phyloP scores from a whole-genome alignment of 2,329 filamentous ascomycete species.

The Sporothrix humicola region DNA sequence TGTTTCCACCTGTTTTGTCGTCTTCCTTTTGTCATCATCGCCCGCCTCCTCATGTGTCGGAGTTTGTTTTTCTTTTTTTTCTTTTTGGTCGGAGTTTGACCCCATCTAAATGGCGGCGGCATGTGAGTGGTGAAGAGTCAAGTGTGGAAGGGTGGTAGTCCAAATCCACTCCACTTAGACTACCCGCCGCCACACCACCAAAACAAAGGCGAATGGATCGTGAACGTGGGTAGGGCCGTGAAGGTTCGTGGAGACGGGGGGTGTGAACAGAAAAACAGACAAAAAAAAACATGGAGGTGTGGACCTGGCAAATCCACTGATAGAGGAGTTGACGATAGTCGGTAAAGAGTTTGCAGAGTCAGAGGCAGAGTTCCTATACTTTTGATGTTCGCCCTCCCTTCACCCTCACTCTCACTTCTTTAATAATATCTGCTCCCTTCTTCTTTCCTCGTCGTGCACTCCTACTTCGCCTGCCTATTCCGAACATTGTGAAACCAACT shows the following conservation, averaged over 20 bases:
- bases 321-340: background rate
- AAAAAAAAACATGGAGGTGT: constrained; percentile 6
- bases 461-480: background rate
- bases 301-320: constrained; percentile 16
- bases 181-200: background rate
- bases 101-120: background rate
- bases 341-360: background rate
- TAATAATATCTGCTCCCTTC: background rate
- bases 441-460: background rate
- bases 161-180: background rate
- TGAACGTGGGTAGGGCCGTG: background rate
- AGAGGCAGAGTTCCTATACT: background rate
- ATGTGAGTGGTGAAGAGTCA: background rate
- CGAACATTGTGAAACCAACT: background rate
- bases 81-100: background rate
- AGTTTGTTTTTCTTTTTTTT: background rate
- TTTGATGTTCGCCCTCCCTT: background rate
- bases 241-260: background rate
- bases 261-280: background rate
- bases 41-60: background rate
- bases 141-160: no score
- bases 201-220: background rate
- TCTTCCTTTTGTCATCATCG: no score
- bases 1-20: background rate
- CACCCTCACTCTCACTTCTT: background rate